Evolutionary conservation across 768 basidiomycete genomes (phyloP).

Genomic region (Tubosaeta sp.): DNA sequence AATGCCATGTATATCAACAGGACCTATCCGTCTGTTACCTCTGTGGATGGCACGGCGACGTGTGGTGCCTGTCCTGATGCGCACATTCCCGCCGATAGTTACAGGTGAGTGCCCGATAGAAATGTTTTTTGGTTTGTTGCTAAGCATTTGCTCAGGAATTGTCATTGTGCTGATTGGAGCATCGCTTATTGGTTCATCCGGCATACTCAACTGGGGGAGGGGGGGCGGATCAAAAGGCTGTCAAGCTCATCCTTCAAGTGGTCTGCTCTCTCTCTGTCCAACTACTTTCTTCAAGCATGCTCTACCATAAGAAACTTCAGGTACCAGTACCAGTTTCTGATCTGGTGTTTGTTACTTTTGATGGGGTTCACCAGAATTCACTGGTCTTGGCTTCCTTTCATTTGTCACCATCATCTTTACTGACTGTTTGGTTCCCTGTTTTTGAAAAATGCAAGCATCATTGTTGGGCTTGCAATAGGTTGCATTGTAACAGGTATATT

Average conservation of each 20-base stretch:
- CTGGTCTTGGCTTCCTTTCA: conserved; percentile 82
- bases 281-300: conserved; percentile 66
- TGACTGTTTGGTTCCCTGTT: conserved; percentile 85
- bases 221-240: conserved; percentile 81
- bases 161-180: conserved; percentile 81
- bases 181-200: conserved; percentile 68
- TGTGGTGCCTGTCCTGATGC: too few relatives aligned
- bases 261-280: conserved; percentile 71
- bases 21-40: too few relatives aligned
- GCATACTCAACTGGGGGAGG: conserved; percentile 73
- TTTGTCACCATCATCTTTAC: conserved; percentile 74
- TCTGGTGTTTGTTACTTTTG: conserved; percentile 23
- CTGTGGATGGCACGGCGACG: too few relatives aligned
- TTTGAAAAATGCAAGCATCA: conserved; percentile 74
- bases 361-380: conserved; percentile 81
- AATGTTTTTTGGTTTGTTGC: neutral
- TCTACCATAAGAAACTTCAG: conserved; percentile 43
- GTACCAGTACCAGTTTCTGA: neutral
- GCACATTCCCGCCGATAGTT: conserved; percentile 76
- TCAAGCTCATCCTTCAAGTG: conserved; percentile 50
- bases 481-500: conserved; percentile 81
- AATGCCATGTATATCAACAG: too few relatives aligned
- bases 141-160: conserved; percentile 42
- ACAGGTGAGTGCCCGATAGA: conserved; percentile 43
- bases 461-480: conserved; percentile 70